Conservation (phyloP, 306 rosid genomes). For the Betula pendula region DNA sequence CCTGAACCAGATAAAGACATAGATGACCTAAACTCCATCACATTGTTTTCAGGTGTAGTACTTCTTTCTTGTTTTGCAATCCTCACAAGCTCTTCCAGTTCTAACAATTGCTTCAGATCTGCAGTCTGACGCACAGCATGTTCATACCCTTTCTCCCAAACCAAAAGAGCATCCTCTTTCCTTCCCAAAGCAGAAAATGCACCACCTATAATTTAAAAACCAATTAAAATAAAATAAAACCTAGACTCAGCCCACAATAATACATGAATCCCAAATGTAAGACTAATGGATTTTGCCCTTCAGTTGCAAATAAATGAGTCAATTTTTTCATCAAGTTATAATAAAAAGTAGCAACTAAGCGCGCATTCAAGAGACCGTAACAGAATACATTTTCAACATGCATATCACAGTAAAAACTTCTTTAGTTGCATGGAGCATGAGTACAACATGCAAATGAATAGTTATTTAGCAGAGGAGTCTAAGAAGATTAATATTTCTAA, state of each 20-base stretch:
- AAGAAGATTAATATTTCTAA: background rate
- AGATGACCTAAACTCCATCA: slow-evolving; percentile 24
- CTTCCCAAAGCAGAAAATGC: slow-evolving; percentile 78
- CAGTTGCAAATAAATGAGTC: background rate
- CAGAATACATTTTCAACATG: background rate
- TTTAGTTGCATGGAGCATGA: background rate
- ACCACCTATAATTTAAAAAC: slow-evolving; percentile 50
- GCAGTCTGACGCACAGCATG: slow-evolving; percentile 67
- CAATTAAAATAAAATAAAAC: background rate
- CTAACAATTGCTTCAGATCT: slow-evolving; percentile 85
- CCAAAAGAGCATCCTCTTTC: slow-evolving; percentile 73
- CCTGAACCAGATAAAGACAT: slow-evolving; percentile 35
- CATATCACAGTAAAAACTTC: background rate
- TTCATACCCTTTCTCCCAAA: slow-evolving; percentile 91
- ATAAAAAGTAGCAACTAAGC: background rate
- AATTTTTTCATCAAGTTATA: background rate
- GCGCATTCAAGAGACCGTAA: background rate
- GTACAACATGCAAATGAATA: background rate
- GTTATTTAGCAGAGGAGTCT: background rate
- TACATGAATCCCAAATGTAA: slow-evolving; percentile 1
- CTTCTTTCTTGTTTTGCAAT: slow-evolving; percentile 48
- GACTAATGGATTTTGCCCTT: background rate
- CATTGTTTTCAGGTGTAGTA: slow-evolving; percentile 35
- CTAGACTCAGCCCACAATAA: slow-evolving; percentile 9
- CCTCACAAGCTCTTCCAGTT: slow-evolving; percentile 75